Conservation (phyloP, 345 rosid species). For the Orychophragmus violaceus region DNA sequence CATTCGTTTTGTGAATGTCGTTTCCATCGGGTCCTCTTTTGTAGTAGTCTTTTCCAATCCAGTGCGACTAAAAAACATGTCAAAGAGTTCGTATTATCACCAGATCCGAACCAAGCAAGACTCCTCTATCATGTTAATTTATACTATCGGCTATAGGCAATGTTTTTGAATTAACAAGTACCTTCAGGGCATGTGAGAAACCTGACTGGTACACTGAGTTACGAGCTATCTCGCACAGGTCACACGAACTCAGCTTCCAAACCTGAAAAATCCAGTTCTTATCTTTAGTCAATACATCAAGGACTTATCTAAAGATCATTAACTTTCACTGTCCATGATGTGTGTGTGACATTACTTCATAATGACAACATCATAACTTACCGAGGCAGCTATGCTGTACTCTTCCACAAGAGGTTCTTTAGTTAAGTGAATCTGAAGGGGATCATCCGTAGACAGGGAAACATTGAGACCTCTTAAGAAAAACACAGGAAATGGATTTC, state of each 20-base stretch:
- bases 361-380: conserved; percentile 33
- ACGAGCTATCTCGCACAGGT: conserved; percentile 95
- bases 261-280: conserved; percentile 41
- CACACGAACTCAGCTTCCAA: conserved; percentile 97
- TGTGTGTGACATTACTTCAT: neutral
- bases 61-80: conserved; percentile 63
- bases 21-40: conserved; percentile 95
- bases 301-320: too few species aligned
- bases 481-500: conserved; percentile 88
- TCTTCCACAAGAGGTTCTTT: conserved; percentile 98
- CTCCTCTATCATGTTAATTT: neutral
- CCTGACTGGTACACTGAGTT: conserved; percentile 99
- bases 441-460: conserved; percentile 96
- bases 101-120: neutral
- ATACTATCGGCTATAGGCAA: neutral
- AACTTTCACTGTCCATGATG: too few species aligned
- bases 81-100: neutral
- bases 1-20: conserved; percentile 85
- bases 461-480: conserved; percentile 95
- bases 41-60: conserved; percentile 92
- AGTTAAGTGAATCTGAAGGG: conserved; percentile 94
- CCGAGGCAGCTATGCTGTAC: conserved; percentile 99
- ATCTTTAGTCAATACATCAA: neutral
- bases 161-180: conserved; percentile 18
- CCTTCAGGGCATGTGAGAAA: conserved; percentile 98